phyloP scores from a whole-genome alignment of 805 yeast genomes.

The Maudiozyma bulderi region DNA sequence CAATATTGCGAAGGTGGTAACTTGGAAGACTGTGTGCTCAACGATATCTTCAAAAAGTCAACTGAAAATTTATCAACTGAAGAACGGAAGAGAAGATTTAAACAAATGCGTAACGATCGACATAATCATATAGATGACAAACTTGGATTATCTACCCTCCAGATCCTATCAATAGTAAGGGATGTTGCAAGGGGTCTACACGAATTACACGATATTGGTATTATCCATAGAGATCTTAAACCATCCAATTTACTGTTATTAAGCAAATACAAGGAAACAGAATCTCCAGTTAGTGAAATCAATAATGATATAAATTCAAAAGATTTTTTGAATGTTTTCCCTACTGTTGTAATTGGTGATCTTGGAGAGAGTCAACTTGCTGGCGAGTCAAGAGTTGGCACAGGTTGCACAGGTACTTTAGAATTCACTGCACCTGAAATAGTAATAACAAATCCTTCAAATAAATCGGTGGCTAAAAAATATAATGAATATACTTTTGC shows the following conservation, averaged over 20 bases:
- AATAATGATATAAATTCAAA: slow-evolving; percentile 5
- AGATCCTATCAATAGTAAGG: slow-evolving; percentile 56
- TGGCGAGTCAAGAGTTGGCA: slow-evolving; percentile 52
- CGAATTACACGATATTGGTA: slow-evolving; percentile 62
- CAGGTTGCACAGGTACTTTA: slow-evolving; percentile 81
- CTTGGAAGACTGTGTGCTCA: slow-evolving; percentile 52
- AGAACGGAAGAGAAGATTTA: slow-evolving; percentile 31
- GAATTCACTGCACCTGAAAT: slow-evolving; percentile 87
- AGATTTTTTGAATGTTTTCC: slow-evolving; percentile 31
- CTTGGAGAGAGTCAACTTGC: slow-evolving; percentile 82
- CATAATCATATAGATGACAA: neutral
- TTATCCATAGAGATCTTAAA: slow-evolving; percentile 81
- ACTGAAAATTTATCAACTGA: slow-evolving; percentile 32
- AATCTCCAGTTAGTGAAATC: slow-evolving; percentile 8
- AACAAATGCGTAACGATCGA: slow-evolving; percentile 12
- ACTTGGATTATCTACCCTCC: slow-evolving; percentile 41
- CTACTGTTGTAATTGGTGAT: slow-evolving; percentile 73
- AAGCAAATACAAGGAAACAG: slow-evolving; percentile 15
- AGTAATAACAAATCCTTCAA: slow-evolving; percentile 27
- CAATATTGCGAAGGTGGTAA: slow-evolving; percentile 89
- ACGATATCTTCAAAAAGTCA: slow-evolving; percentile 24
- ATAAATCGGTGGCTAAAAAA: slow-evolving; percentile 14
- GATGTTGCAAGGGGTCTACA: slow-evolving; percentile 64
- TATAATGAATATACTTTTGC: slow-evolving; percentile 54
- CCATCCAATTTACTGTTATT: slow-evolving; percentile 75